Percentiles rank a stretch among this genome's conserved stretches.
Conservation (phyloP, 2,329 filamentous ascomycete genomes). For the Hymenoscyphus salicellus region DNA sequence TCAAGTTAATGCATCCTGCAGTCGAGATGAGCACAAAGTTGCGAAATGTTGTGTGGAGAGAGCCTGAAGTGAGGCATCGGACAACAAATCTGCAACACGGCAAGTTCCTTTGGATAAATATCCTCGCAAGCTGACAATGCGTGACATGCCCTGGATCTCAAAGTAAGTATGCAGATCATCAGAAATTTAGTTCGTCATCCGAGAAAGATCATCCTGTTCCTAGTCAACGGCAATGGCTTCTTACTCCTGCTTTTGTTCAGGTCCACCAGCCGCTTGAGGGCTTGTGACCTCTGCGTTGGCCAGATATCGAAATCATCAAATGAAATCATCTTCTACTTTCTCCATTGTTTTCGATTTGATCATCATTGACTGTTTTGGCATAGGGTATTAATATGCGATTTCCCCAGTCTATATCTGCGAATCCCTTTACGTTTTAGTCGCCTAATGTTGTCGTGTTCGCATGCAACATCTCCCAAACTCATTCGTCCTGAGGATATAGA, state of each 20-base stretch:
- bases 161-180: neutral
- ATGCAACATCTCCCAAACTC: neutral
- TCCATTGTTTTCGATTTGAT: neutral
- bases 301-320: neutral
- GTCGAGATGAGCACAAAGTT: no score
- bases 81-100: neutral
- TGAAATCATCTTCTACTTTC: neutral
- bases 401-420: neutral
- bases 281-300: neutral
- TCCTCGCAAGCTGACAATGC: constrained; percentile 1
- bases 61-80: no score
- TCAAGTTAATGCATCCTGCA: no score
- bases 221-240: neutral
- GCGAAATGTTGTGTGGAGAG: no score
- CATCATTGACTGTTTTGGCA: neutral
- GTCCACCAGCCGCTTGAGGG: neutral
- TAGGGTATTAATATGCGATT: neutral
- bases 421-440: neutral
- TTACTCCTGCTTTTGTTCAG: neutral
- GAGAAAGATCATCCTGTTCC: neutral
- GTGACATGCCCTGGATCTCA: neutral
- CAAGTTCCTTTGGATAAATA: neutral
- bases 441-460: neutral
- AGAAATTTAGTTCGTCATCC: neutral
- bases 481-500: neutral